phyloP scores from a whole-genome alignment of 1,284 basidiomycete genomes.

The Trichosporon faecale region DNA sequence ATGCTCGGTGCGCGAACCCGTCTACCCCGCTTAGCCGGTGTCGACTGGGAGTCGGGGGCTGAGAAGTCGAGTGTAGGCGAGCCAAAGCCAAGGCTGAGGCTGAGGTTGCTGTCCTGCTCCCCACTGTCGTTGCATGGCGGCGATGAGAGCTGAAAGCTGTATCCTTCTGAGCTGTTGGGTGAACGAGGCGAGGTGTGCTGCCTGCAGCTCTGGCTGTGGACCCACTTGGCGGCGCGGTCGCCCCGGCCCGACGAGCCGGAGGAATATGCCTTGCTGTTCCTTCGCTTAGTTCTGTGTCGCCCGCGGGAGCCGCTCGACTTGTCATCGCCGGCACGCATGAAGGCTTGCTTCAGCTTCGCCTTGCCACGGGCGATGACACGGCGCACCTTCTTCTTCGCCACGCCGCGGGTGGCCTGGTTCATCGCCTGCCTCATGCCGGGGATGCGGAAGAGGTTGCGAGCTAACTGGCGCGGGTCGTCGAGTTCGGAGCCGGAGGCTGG shows the following conservation, averaged over 20 bases:
- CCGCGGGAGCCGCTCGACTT: background rate
- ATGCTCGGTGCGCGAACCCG: background rate
- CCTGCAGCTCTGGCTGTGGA: background rate
- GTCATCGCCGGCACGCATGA: background rate
- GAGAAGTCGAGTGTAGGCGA: background rate
- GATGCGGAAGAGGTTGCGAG: background rate
- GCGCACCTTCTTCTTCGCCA: background rate
- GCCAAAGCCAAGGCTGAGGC: background rate
- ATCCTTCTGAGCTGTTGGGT: background rate
- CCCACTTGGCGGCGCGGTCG: background rate
- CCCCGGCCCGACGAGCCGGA: background rate
- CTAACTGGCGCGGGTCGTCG: background rate
- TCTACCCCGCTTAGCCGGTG: background rate
- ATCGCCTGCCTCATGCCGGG: background rate
- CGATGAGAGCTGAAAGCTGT: background rate
- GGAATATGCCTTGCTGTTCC: background rate
- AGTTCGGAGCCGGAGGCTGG: background rate
- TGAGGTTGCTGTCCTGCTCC: background rate
- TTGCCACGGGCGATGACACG: background rate
- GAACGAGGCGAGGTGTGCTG: background rate
- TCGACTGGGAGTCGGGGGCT: background rate
- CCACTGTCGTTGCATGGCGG: background rate
- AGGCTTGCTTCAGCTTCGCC: conserved; percentile 3
- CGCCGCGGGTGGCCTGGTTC: background rate
- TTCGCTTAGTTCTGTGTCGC: background rate